A percentile compares a stretch with the other conserved stretches of the same genome.
Evolutionary conservation across 257 asterid species (phyloP).

Genomic region (Primulina huaijiensis): DNA sequence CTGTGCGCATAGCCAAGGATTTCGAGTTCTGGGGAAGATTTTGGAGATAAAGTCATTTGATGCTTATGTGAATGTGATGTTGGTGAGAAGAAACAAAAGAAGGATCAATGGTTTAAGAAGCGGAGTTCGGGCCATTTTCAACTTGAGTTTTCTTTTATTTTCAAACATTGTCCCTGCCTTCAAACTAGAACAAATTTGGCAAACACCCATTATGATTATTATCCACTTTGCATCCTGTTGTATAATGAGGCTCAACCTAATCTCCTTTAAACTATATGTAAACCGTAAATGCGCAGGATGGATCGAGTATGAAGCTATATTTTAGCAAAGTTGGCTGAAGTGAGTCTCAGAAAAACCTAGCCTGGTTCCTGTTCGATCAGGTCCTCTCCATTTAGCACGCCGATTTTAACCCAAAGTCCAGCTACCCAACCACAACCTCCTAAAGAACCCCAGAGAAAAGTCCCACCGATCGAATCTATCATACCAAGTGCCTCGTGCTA

Average conservation of each 20-base stretch:
- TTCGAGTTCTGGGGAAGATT: conserved; percentile 4
- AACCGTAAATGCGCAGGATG: background rate
- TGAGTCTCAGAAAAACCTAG: background rate
- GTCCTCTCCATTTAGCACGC: background rate
- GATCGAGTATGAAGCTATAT: background rate
- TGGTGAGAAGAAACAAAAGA: background rate
- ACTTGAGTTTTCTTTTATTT: background rate
- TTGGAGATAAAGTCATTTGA: background rate
- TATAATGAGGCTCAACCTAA: background rate
- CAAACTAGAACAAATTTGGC: background rate
- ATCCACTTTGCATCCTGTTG: background rate
- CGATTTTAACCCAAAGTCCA: background rate
- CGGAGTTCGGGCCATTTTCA: background rate
- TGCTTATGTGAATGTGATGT: background rate
- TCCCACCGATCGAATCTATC: background rate
- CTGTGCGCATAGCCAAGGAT: background rate
- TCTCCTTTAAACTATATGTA: background rate
- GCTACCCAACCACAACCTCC: background rate
- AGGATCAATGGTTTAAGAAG: background rate
- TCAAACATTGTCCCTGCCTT: background rate
- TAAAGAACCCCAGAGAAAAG: background rate
- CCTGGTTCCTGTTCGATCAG: background rate
- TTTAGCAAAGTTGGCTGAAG: background rate
- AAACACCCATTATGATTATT: background rate
- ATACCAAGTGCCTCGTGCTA: background rate